These are phyloP conservation scores for Penicillium sp. DNA, from an alignment of 2,329 filamentous ascomycete genomes.

Conservation along the genomic window DNA sequence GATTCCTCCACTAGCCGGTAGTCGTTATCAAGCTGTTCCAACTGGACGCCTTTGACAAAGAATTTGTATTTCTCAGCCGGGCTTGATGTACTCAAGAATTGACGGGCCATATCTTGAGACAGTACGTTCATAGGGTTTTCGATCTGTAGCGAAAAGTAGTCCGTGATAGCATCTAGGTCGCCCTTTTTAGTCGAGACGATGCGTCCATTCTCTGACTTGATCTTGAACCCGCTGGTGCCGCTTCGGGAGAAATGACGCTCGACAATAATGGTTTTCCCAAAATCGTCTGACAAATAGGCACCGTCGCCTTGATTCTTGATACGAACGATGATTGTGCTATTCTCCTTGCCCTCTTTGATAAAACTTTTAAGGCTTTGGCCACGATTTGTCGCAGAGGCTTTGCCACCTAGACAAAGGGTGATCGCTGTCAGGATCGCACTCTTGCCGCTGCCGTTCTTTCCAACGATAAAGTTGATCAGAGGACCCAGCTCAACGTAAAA, in stretches of 20 bases:
- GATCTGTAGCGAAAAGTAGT: constrained; percentile 89
- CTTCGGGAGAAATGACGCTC: constrained; percentile 79
- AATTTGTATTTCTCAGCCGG: constrained; percentile 90
- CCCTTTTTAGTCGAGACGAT: constrained; percentile 77
- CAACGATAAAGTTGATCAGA: constrained; percentile 95
- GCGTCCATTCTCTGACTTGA: constrained; percentile 70
- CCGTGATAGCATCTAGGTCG: constrained; percentile 88
- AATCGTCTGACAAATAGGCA: constrained; percentile 78
- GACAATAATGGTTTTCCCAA: constrained; percentile 81
- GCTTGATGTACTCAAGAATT: constrained; percentile 84
- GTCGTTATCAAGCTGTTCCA: constrained; percentile 87
- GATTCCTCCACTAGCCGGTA: constrained; percentile 80
- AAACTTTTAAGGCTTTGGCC: constrained; percentile 85
- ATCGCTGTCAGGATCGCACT: constrained; percentile 92
- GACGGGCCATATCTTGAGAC: constrained; percentile 89
- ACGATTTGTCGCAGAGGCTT: constrained; percentile 88
- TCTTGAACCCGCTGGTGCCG: constrained; percentile 77
- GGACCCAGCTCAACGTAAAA: constrained; percentile 84
- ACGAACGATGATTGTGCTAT: constrained; percentile 69
- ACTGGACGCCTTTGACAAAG: constrained; percentile 89
- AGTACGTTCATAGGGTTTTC: constrained; percentile 96
- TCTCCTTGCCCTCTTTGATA: constrained; percentile 81
- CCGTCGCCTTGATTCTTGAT: constrained; percentile 87
- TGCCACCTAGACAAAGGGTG: constrained; percentile 90
- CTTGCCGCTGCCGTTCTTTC: constrained; percentile 96